These are phyloP conservation scores for Ceratocystis smalleyi DNA, from an alignment of 2,329 filamentous ascomycete genomes.

Conservation along the genomic window DNA sequence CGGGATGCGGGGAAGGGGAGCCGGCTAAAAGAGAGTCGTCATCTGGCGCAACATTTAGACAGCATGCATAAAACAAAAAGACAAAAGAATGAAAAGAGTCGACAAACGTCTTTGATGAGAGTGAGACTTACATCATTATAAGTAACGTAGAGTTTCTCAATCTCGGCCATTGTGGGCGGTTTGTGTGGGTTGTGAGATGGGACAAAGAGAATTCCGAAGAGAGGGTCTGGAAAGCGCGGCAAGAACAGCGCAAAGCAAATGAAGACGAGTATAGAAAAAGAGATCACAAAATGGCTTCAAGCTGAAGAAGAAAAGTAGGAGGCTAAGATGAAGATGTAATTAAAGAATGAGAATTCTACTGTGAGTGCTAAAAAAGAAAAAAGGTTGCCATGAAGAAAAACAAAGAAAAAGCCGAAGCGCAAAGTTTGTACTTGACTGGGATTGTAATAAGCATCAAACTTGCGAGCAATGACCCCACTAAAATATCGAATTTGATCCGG, in stretches of 20 bases:
- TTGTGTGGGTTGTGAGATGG: conserved; percentile 2
- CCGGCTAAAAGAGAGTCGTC: background rate
- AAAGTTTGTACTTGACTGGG: conserved; percentile 5
- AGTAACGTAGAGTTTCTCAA: conserved; percentile 75
- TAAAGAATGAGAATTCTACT: background rate
- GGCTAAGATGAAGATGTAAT: background rate
- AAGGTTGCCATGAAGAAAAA: background rate
- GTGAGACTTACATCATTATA: conserved; percentile 70
- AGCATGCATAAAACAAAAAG: background rate
- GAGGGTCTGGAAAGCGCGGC: background rate
- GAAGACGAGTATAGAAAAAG: background rate
- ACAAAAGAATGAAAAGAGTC: background rate
- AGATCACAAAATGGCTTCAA: background rate
- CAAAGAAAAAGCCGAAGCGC: conserved; percentile 5
- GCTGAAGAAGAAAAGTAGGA: background rate
- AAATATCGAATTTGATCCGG: background rate
- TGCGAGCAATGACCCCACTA: background rate
- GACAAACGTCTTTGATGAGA: background rate
- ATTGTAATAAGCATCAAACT: background rate
- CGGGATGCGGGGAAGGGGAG: background rate
- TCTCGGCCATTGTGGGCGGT: conserved; percentile 54
- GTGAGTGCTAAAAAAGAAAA: conserved; percentile 4
- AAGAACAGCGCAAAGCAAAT: background rate
- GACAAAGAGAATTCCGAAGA: conserved; percentile 6
- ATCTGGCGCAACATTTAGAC: background rate